A percentile compares a stretch with the other conserved stretches of the same genome.
These are phyloP conservation scores for Boletus sp. DNA, from an alignment of 768 basidiomycete species.

Conservation along the genomic window DNA sequence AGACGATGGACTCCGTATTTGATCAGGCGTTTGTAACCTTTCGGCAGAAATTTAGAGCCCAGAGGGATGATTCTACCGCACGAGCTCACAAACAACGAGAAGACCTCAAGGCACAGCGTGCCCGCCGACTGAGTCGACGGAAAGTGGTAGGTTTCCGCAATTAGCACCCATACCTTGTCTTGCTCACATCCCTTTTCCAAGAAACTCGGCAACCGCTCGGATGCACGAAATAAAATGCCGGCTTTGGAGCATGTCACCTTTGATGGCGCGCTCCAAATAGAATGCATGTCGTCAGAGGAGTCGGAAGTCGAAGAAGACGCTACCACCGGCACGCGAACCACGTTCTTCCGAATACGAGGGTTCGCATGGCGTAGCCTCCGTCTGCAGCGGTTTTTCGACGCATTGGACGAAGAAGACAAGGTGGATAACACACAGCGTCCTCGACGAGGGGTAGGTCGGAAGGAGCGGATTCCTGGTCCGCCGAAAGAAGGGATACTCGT, in stretches of 20 bases:
- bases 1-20: slow-evolving; percentile 58
- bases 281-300: slow-evolving; percentile 83
- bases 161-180: no score
- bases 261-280: slow-evolving; percentile 66
- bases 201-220: slow-evolving; percentile 70
- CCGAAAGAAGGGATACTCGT: slow-evolving; percentile 55
- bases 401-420: slow-evolving; percentile 58
- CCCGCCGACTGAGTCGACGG: slow-evolving; percentile 58
- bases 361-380: slow-evolving; percentile 68
- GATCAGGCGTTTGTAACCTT: slow-evolving; percentile 71
- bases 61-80: slow-evolving; percentile 50
- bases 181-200: slow-evolving; percentile 24
- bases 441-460: slow-evolving; percentile 57
- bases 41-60: slow-evolving; percentile 63
- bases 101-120: slow-evolving; percentile 58
- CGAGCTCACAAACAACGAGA: slow-evolving; percentile 50
- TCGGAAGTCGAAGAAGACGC: slow-evolving; percentile 52
- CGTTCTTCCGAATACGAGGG: slow-evolving; percentile 53
- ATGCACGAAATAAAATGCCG: slow-evolving; percentile 51
- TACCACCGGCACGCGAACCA: slow-evolving; percentile 28
- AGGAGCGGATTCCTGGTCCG: slow-evolving; percentile 52
- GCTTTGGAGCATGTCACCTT: slow-evolving; percentile 62
- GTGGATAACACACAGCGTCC: slow-evolving; percentile 45
- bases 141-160: slow-evolving; percentile 50
- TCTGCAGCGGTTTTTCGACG: slow-evolving; percentile 56